A percentile compares a stretch with the other conserved stretches of the same genome.
These are phyloP conservation scores for Fusarium phyllophilum DNA, from an alignment of 2,329 filamentous ascomycete species.

Conservation along the genomic window DNA sequence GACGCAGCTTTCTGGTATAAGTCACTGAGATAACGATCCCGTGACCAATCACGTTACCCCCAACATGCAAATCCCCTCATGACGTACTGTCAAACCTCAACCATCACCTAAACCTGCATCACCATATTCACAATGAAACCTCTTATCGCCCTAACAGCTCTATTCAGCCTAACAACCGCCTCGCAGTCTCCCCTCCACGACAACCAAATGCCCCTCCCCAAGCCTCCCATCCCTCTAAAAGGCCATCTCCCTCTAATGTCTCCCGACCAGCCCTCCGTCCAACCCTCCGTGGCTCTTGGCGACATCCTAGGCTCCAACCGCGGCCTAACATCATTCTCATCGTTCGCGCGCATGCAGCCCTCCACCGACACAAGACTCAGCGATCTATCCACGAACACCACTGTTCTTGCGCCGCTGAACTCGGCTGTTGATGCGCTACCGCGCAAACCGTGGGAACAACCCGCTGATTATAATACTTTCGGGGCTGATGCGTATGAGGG, in stretches of 20 bases:
- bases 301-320: constrained; percentile 86
- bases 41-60: constrained; percentile 31
- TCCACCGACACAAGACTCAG: constrained; percentile 75
- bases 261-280: constrained; percentile 44
- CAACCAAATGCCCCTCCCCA: not conserved
- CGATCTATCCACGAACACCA: constrained; percentile 74
- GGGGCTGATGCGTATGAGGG: constrained; percentile 82
- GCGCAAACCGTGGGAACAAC: constrained; percentile 87
- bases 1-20: not conserved
- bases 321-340: constrained; percentile 84
- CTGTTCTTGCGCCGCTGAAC: constrained; percentile 89
- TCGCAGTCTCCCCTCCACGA: constrained; percentile 21
- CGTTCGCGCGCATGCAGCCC: constrained; percentile 79
- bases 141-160: constrained; percentile 19
- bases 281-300: constrained; percentile 73
- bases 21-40: not conserved
- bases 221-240: constrained; percentile 19
- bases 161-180: constrained; percentile 26
- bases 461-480: constrained; percentile 74
- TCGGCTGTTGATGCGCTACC: constrained; percentile 80
- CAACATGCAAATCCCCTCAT: constrained; percentile 15
- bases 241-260: constrained; percentile 44
- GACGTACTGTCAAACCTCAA: constrained; percentile 24
- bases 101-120: not conserved
- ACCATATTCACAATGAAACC: constrained; percentile 37